Conservation (phyloP, 495 filamentous ascomycete genomes). For the Pyrenula massariospora region DNA sequence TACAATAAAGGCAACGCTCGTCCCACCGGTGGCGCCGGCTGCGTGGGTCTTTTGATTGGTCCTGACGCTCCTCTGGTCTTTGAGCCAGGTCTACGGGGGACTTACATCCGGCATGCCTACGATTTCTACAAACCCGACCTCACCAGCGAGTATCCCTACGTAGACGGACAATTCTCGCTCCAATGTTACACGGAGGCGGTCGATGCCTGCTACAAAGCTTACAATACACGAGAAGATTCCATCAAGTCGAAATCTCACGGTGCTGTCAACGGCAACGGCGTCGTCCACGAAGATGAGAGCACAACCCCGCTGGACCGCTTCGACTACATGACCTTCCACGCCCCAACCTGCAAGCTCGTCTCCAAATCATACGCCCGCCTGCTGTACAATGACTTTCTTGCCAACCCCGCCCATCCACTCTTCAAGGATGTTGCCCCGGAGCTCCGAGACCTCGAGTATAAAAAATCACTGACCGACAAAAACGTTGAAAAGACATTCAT, state of each 20-base stretch:
- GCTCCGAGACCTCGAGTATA: conserved; percentile 73
- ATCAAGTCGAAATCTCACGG: conserved; percentile 45
- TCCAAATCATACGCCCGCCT: conserved; percentile 90
- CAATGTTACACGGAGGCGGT: conserved; percentile 93
- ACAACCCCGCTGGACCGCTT: conserved; percentile 81
- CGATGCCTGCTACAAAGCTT: conserved; percentile 91
- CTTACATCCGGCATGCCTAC: conserved; percentile 90
- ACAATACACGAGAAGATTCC: conserved; percentile 69
- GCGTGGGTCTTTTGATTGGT: conserved; percentile 87
- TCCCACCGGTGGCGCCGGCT: conserved; percentile 91
- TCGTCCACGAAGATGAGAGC: conserved; percentile 30
- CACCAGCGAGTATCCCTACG: conserved; percentile 93
- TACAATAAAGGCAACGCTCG: conserved; percentile 94
- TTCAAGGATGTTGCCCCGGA: conserved; percentile 84
- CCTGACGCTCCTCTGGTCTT: conserved; percentile 85
- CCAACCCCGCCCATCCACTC: conserved; percentile 59
- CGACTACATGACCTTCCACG: conserved; percentile 91
- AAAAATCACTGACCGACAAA: conserved; percentile 81
- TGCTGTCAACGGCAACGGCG: conserved; percentile 46
- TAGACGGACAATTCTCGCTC: conserved; percentile 92
- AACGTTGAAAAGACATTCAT: conserved; percentile 95
- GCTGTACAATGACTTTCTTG: conserved; percentile 92
- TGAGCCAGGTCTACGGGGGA: conserved; percentile 84
- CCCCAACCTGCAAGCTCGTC: conserved; percentile 96
- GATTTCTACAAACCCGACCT: conserved; percentile 99